A percentile compares a stretch with the other conserved stretches of the same genome.
Conservation (phyloP, 352 stramenopile species). For the Detonula confervacea region DNA sequence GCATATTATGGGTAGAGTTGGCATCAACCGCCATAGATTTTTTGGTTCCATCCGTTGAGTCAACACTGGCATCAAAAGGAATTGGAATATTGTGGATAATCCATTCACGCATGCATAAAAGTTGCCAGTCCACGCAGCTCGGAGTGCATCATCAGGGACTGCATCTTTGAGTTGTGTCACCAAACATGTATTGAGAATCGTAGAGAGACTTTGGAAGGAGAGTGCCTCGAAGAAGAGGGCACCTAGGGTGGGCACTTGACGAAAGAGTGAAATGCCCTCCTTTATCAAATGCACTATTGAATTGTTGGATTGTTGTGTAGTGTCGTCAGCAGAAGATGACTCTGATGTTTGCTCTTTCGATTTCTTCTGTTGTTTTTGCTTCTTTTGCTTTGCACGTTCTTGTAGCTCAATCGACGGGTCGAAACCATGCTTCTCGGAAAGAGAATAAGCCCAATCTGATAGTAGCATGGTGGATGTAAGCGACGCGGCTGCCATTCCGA, state of each 20-base stretch:
- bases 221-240: constrained; percentile 82
- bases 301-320: constrained; percentile 27
- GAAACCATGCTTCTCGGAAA: constrained; percentile 70
- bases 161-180: constrained; percentile 63
- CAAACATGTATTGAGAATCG: constrained; percentile 80
- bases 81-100: constrained; percentile 77
- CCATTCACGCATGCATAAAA: constrained; percentile 79
- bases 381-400: constrained; percentile 47
- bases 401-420: constrained; percentile 65
- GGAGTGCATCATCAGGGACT: constrained; percentile 68
- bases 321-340: constrained; percentile 14
- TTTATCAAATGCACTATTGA: constrained; percentile 40
- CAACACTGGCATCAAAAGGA: constrained; percentile 73
- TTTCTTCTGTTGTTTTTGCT: constrained; percentile 18
- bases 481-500: constrained; percentile 56
- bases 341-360: constrained; percentile 9
- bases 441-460: constrained; percentile 66
- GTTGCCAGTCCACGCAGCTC: constrained; percentile 80
- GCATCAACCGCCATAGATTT: constrained; percentile 73
- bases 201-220: constrained; percentile 79
- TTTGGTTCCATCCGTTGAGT: constrained; percentile 61
- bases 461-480: constrained; percentile 56
- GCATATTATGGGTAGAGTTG: constrained; percentile 55
- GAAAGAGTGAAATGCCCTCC: constrained; percentile 62
- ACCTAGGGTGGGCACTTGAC: constrained; percentile 67